Percentiles rank a stretch among this genome's conserved stretches.
These are phyloP conservation scores for Barnettozyma populi DNA, from an alignment of 805 yeast genomes.

Conservation along the genomic window DNA sequence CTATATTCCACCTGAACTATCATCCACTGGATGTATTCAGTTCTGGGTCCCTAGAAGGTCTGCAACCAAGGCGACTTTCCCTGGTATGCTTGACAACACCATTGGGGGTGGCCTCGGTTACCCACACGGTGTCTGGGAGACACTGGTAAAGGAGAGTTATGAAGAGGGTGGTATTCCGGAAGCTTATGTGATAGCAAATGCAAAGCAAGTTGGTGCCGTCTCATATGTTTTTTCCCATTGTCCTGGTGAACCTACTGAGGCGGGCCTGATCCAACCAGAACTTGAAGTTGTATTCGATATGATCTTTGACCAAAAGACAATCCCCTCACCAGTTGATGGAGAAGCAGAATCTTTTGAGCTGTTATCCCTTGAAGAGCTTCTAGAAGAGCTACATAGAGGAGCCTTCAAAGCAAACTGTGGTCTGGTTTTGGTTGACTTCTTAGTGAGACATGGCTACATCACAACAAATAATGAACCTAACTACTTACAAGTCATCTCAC, in stretches of 20 bases:
- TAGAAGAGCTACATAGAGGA: constrained; percentile 40
- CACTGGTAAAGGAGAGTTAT: constrained; percentile 76
- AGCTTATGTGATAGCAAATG: constrained; percentile 40
- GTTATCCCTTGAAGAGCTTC: constrained; percentile 54
- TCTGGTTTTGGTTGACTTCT: constrained; percentile 70
- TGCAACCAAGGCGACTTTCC: constrained; percentile 75
- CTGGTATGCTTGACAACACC: constrained; percentile 87
- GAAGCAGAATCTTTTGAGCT: constrained; percentile 74
- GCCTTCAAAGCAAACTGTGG: constrained; percentile 92
- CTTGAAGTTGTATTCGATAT: constrained; percentile 78
- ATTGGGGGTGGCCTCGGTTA: constrained; percentile 93
- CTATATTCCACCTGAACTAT: constrained; percentile 44
- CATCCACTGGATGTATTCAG: constrained; percentile 37
- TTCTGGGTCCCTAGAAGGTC: constrained; percentile 88
- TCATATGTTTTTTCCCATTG: constrained; percentile 54
- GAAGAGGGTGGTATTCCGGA: constrained; percentile 84
- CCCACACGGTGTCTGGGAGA: constrained; percentile 70
- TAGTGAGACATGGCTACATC: constrained; percentile 77
- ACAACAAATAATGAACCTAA: constrained; percentile 62
- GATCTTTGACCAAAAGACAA: constrained; percentile 35
- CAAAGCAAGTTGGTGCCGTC: constrained; percentile 55
- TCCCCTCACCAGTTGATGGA: constrained; percentile 61
- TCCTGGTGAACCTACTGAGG: constrained; percentile 32
- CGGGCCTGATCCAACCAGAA: constrained; percentile 80
- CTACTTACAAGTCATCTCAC: constrained; percentile 50